These are phyloP conservation scores for Brettanomyces bruxellensis DNA, from an alignment of 805 yeast genomes.

Conservation along the genomic window DNA sequence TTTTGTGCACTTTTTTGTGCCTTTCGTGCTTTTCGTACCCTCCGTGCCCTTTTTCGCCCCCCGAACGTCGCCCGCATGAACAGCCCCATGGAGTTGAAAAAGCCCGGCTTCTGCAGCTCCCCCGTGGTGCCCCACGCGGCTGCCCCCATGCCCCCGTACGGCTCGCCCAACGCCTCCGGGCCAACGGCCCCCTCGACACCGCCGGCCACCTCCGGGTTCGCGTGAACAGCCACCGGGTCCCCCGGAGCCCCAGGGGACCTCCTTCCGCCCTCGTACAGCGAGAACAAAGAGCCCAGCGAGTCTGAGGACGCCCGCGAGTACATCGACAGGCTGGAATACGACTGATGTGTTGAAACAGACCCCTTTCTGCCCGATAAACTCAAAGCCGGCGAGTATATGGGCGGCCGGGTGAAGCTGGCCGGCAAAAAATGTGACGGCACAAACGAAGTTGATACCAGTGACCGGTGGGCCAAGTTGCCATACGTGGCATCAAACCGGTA, in stretches of 20 bases:
- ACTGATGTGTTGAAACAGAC: background rate
- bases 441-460: background rate
- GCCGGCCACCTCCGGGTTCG: too few species aligned
- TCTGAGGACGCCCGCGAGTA: background rate
- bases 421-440: background rate
- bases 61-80: background rate
- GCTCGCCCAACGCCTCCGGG: too few species aligned
- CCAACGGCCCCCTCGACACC: too few species aligned
- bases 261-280: background rate
- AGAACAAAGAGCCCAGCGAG: conserved; percentile 1
- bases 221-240: too few species aligned
- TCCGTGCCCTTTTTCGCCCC: background rate
- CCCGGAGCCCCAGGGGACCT: too few species aligned
- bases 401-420: background rate
- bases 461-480: conserved; percentile 10
- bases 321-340: background rate
- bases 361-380: background rate
- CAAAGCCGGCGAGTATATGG: conserved; percentile 1
- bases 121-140: too few species aligned
- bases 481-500: conserved; percentile 64
- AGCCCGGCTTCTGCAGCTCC: background rate
- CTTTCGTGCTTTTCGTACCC: background rate
- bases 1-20: background rate
- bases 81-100: background rate
- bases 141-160: too few species aligned